Conservation (phyloP, 306 rosid species). For the Lotus japonicus region DNA sequence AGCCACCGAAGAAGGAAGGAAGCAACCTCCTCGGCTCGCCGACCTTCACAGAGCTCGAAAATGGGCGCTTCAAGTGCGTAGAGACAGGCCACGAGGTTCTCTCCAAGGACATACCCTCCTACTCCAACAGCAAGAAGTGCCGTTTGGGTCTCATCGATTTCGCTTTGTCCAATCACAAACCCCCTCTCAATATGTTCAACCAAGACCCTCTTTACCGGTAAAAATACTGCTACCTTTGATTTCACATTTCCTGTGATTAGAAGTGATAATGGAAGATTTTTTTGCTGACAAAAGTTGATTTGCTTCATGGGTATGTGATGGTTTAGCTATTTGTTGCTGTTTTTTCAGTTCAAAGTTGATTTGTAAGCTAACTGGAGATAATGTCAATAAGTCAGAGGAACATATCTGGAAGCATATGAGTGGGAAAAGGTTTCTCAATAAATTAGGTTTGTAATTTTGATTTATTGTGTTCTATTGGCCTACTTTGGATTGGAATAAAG, state of each 20-base stretch:
- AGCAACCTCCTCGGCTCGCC: conserved; percentile 60
- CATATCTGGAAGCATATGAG: conserved; percentile 97
- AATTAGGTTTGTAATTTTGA: conserved; percentile 65
- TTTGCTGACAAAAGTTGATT: background rate
- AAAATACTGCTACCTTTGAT: background rate
- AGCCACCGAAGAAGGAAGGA: conserved; percentile 54
- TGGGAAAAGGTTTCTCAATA: conserved; percentile 86
- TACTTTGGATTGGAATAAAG: background rate
- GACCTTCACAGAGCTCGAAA: conserved; percentile 55
- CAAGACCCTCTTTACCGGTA: conserved; percentile 80
- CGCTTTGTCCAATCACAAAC: conserved; percentile 47
- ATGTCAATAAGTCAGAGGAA: conserved; percentile 85
- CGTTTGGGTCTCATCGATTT: conserved; percentile 83
- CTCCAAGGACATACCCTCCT: conserved; percentile 53
- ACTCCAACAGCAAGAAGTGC: conserved; percentile 75
- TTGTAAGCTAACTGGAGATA: conserved; percentile 80
- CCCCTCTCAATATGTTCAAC: conserved; percentile 81
- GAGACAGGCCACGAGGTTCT: conserved; percentile 82
- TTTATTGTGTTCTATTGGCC: too few relatives aligned
- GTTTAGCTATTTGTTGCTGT: background rate
- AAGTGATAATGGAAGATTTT: too few relatives aligned
- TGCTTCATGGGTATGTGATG: background rate
- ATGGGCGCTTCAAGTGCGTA: conserved; percentile 74
- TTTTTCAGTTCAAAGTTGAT: conserved; percentile 68
- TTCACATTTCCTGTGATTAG: too few relatives aligned